Percentiles rank a stretch among this genome's conserved stretches.
These are phyloP conservation scores for Medicago ruthenica DNA, from an alignment of 306 rosid species.

Conservation along the genomic window DNA sequence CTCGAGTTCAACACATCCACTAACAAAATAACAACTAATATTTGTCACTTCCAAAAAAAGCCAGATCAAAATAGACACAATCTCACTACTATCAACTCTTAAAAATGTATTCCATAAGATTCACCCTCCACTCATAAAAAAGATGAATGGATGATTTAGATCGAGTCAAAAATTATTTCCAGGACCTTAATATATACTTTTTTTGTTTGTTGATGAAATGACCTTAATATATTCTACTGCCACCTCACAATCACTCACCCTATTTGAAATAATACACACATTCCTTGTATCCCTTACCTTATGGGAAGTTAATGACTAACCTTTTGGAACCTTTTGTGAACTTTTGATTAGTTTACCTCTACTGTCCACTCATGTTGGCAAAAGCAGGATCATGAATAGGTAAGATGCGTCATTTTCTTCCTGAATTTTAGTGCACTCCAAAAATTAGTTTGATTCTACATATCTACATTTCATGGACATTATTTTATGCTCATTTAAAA, in stretches of 20 bases:
- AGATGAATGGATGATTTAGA: too few species aligned
- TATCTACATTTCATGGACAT: conserved; percentile 10
- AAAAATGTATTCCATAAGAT: too few species aligned
- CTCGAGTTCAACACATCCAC: background rate
- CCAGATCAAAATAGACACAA: too few species aligned
- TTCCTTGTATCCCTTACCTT: background rate
- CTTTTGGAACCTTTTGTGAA: background rate
- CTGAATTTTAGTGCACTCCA: conserved; percentile 42
- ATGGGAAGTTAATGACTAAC: background rate
- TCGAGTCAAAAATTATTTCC: background rate
- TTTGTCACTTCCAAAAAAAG: background rate
- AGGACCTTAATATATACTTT: background rate
- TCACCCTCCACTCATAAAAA: too few species aligned
- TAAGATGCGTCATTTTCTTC: conserved; percentile 39
- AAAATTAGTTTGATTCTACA: conserved; percentile 27
- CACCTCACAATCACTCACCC: background rate
- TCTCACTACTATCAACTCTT: too few species aligned
- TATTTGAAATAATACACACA: background rate
- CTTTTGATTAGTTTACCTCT: conserved; percentile 36
- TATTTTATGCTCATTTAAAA: conserved; percentile 2
- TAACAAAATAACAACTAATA: background rate
- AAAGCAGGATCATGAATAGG: conserved; percentile 40
- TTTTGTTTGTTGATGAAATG: too few species aligned
- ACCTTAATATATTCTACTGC: too few species aligned
- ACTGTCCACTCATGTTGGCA: conserved; percentile 30